Conservation (phyloP, 139 green algal genomes). For the Closterium sp. region DNA sequence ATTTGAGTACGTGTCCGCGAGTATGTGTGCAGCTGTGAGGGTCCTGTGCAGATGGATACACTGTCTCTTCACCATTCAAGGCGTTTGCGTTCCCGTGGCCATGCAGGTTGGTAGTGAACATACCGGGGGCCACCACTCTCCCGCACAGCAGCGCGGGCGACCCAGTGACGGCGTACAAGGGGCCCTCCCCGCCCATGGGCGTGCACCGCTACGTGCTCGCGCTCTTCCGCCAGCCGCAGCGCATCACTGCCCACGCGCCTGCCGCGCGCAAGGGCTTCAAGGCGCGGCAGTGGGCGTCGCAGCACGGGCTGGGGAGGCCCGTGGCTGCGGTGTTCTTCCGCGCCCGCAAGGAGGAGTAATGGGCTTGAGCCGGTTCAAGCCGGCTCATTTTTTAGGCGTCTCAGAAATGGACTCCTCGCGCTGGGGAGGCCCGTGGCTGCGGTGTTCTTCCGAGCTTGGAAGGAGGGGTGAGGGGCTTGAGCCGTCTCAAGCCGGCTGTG, state of each 20-base stretch:
- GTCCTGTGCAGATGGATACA: too few species aligned
- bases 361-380: neutral
- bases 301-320: slow-evolving; percentile 13
- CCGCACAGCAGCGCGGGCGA: slow-evolving; percentile 15
- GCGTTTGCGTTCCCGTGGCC: too few species aligned
- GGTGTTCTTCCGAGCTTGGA: too few species aligned
- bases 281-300: slow-evolving; percentile 26
- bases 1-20: too few species aligned
- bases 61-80: too few species aligned
- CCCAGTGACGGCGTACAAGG: slow-evolving; percentile 30
- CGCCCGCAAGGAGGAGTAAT: slow-evolving; percentile 24
- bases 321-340: slow-evolving; percentile 38
- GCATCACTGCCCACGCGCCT: neutral
- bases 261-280: slow-evolving; percentile 25
- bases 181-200: slow-evolving; percentile 36
- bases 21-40: too few species aligned
- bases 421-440: too few species aligned
- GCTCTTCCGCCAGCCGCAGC: slow-evolving; percentile 26
- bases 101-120: neutral
- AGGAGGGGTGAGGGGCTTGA: too few species aligned
- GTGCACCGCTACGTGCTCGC: slow-evolving; percentile 42
- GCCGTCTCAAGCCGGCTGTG: too few species aligned
- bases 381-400: neutral
- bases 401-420: too few species aligned
- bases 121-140: neutral